Evolutionary conservation across 805 yeast species (phyloP).

Genomic region (Schizosaccharomyces lindneri): DNA sequence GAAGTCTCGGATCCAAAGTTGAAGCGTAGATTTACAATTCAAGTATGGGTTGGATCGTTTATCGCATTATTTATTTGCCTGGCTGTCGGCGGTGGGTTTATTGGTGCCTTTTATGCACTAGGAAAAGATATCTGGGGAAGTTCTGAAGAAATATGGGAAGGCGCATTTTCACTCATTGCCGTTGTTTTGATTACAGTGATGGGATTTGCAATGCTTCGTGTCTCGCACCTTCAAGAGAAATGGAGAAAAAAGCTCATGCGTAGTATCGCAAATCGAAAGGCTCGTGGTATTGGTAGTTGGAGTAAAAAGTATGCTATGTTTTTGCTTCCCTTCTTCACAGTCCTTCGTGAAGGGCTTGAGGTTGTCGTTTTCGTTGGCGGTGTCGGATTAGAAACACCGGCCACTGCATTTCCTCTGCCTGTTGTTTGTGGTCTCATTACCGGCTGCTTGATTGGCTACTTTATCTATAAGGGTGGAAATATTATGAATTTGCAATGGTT

Average conservation of each 20-base stretch:
- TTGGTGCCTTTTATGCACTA: conserved; percentile 71
- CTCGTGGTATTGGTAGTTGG: conserved; percentile 20
- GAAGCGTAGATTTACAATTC: conserved; percentile 39
- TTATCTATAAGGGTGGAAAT: conserved; percentile 64
- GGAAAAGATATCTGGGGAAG: conserved; percentile 62
- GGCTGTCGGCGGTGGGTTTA: conserved; percentile 72
- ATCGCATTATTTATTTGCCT: conserved; percentile 59
- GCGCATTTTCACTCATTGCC: conserved; percentile 76
- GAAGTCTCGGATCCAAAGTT: conserved; percentile 11
- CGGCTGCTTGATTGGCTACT: conserved; percentile 45
- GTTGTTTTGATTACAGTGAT: conserved; percentile 66
- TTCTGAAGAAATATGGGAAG: conserved; percentile 94
- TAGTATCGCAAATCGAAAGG: conserved; percentile 26
- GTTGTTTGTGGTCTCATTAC: conserved; percentile 66
- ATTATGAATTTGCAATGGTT: conserved; percentile 64
- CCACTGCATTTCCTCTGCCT: conserved; percentile 75
- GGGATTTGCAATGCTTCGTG: conserved; percentile 92
- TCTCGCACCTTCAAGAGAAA: conserved; percentile 87
- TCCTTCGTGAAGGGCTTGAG: conserved; percentile 89
- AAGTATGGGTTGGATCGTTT: conserved; percentile 68
- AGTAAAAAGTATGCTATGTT: conserved; percentile 68
- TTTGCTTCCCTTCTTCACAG: conserved; percentile 68
- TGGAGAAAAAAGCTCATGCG: conserved; percentile 89
- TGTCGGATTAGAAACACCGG: conserved; percentile 48
- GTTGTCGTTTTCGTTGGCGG: conserved; percentile 93